Evolutionary conservation across 192 early-diverging fungal genomes (phyloP).

Genomic region (Umbelopsis sp.): DNA sequence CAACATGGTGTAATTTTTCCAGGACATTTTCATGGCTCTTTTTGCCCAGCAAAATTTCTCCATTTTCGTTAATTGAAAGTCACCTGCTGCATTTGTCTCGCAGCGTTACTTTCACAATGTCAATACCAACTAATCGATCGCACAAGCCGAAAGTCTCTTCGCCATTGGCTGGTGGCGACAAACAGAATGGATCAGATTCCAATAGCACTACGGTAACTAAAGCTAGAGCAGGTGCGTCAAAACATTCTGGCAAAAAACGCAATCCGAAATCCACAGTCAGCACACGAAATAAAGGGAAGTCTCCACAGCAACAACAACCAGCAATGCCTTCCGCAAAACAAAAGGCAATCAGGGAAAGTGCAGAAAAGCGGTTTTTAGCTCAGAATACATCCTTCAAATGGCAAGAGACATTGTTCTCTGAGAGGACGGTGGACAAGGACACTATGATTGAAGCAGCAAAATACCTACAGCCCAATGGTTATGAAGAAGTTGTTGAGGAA

Average conservation of each 20-base stretch:
- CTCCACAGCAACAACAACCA: slow-evolving; percentile 2
- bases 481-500: slow-evolving; percentile 74
- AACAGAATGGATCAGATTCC: not conserved
- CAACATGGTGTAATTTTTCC: too few species aligned
- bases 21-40: too few species aligned
- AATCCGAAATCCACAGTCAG: not conserved
- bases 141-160: not conserved
- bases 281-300: not conserved
- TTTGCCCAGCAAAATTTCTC: too few species aligned
- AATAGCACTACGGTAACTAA: not conserved
- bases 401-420: slow-evolving; percentile 40
- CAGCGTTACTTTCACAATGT: not conserved
- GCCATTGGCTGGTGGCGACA: not conserved
- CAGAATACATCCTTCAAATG: slow-evolving; percentile 36
- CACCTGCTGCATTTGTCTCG: not conserved
- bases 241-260: not conserved
- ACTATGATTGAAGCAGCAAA: slow-evolving; percentile 47
- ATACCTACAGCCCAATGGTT: slow-evolving; percentile 68
- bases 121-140: not conserved
- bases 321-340: slow-evolving; percentile 28
- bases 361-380: slow-evolving; percentile 27
- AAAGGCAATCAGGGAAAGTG: slow-evolving; percentile 31
- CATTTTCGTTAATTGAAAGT: not conserved
- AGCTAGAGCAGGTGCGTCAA: not conserved
- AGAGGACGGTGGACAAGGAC: not conserved